phyloP scores from a whole-genome alignment of 164 flowering plant genomes.

The Annona cherimola region DNA sequence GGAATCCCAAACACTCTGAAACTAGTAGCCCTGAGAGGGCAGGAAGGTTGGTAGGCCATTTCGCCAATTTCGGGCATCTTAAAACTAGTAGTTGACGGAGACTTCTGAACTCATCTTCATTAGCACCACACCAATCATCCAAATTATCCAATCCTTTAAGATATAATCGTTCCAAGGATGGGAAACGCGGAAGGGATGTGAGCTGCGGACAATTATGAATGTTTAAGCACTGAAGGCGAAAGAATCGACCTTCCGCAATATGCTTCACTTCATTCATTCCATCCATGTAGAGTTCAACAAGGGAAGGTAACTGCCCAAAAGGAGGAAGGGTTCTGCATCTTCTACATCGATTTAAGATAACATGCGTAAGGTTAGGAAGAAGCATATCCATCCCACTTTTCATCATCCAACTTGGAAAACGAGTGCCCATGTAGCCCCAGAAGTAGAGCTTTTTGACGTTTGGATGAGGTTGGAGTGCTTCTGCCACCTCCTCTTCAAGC shows the following conservation, averaged over 20 bases:
- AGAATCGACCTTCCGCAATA: background rate
- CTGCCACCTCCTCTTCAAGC: background rate
- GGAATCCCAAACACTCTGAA: background rate
- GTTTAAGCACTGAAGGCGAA: background rate
- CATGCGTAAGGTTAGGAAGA: background rate
- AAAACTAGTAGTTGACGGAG: background rate
- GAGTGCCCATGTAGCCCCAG: background rate
- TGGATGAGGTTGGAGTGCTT: slow-evolving; percentile 6
- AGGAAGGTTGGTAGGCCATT: background rate
- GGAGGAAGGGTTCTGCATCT: background rate
- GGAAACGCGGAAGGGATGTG: too few species aligned
- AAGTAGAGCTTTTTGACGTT: background rate
- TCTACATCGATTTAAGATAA: background rate
- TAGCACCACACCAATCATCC: background rate
- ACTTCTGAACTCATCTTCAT: background rate
- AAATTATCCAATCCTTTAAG: background rate
- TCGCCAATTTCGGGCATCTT: background rate
- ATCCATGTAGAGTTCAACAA: background rate
- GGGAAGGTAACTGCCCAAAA: slow-evolving; percentile 2
- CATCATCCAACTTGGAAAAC: slow-evolving; percentile 10
- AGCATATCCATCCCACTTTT: too few species aligned
- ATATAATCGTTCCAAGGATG: background rate
- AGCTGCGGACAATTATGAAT: too few species aligned
- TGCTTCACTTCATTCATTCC: background rate
- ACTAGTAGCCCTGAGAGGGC: background rate